Base-by-base conservation (phyloP, 1,284 basidiomycete genomes). In the Golubevia pallescens region DNA sequence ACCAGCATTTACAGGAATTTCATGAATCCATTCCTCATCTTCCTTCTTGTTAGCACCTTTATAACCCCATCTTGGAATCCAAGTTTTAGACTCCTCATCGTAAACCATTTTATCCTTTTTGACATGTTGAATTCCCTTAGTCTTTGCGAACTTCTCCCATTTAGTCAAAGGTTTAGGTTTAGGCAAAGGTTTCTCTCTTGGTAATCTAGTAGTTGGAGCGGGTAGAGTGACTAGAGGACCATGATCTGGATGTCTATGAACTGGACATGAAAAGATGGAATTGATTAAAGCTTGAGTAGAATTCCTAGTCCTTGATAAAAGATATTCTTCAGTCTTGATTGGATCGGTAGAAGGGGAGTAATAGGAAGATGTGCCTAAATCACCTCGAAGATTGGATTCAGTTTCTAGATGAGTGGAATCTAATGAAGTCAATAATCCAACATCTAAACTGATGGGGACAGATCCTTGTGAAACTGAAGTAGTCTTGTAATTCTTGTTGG, bases 1-100 rank as follows among this genome's bases (percentile, higher is more conserved):
- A 56, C 61, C 53, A 23, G 28, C 77, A 42, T 74, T 77, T 20
- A 65, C 69, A 23, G 80, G 78, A 16, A 84, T 63, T 21, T 80
- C 78, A 58, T 82, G 80, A 56, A 84, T 77, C 81, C 81, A 84
- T 62, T 84, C 80, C 10, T 84, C 72, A 57, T 84, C 81, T 3
- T 61, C 57, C 34, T 79, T 69, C 64, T 84, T 84, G 61, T 84
- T 84, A 8, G 70, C 71, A 19, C 81, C 81, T 58, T 77, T 69
- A 70, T 69, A 83, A 3, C 81, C 81, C 81, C 81, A 84, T 10
- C 77, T 62, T 0, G 80, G 78, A 4, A 82, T 77, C 81, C 81
- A 84, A 55, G 79, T 73, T 34, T 73, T 56, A 10, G 63, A 67
- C 19, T 71, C 73, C 53, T 82, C 81, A 65, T 84, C 80, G 19